Percentiles rank a stretch among this genome's conserved stretches.
Evolutionary conservation across 2,329 filamentous ascomycete genomes (phyloP).

Genomic region (Penicillium sp.): DNA sequence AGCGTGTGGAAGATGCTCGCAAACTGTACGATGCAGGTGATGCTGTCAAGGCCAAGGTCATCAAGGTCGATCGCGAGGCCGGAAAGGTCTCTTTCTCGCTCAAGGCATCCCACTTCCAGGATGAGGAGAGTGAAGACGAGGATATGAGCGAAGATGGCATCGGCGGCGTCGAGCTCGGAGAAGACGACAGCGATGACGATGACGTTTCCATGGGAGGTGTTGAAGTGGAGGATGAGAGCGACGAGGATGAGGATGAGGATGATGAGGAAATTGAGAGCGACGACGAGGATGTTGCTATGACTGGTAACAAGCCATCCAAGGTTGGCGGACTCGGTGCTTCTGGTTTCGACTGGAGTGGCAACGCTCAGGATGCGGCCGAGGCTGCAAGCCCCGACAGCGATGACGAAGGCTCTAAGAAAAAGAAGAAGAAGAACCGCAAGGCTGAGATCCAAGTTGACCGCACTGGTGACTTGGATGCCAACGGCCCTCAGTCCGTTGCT

Average conservation of each 20-base stretch:
- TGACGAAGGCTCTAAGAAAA: slow-evolving; percentile 47
- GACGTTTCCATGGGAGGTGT: slow-evolving; percentile 45
- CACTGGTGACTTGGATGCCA: slow-evolving; percentile 85
- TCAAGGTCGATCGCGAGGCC: slow-evolving; percentile 73
- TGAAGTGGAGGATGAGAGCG: slow-evolving; percentile 44
- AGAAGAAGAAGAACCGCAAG: slow-evolving; percentile 75
- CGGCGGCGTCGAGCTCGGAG: slow-evolving; percentile 34
- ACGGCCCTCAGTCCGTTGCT: slow-evolving; percentile 83
- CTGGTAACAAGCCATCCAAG: slow-evolving; percentile 39
- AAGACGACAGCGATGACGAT: slow-evolving; percentile 38
- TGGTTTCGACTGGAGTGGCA: slow-evolving; percentile 86
- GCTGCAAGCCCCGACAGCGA: slow-evolving; percentile 54
- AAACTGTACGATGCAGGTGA: slow-evolving; percentile 90
- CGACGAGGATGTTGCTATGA: slow-evolving; percentile 45
- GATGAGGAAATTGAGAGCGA: slow-evolving; percentile 24
- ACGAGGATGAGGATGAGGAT: slow-evolving; percentile 39
- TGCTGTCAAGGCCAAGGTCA: slow-evolving; percentile 84
- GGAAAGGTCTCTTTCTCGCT: slow-evolving; percentile 84
- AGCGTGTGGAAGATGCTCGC: slow-evolving; percentile 75
- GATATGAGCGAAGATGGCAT: slow-evolving; percentile 40
- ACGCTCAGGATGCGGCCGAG: slow-evolving; percentile 56
- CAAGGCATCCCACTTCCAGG: slow-evolving; percentile 86
- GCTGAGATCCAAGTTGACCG: slow-evolving; percentile 79
- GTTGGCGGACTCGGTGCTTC: slow-evolving; percentile 64
- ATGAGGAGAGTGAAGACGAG: slow-evolving; percentile 51